Percentiles rank a stretch among this genome's conserved stretches.
Conservation (phyloP, 2,329 filamentous ascomycete genomes). For the Kalmusia sp. region DNA sequence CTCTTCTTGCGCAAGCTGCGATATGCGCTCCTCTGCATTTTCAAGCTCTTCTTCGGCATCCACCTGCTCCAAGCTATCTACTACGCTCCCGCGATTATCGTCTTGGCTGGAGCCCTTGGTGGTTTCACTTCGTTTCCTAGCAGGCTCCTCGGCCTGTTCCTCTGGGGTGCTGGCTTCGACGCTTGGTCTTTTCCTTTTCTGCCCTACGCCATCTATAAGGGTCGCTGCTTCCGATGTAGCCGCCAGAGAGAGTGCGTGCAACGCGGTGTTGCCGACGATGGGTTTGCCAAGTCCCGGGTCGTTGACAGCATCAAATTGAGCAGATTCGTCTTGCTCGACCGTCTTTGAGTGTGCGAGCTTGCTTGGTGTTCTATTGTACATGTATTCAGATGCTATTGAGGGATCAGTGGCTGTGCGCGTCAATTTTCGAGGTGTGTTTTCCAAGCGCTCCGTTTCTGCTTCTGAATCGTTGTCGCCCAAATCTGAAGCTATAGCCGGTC, state of each 20-base stretch:
- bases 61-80: constrained; percentile 33
- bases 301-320: constrained; percentile 28
- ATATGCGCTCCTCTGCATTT: constrained; percentile 46
- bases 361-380: constrained; percentile 45
- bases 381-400: constrained; percentile 40
- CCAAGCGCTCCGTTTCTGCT: constrained; percentile 92
- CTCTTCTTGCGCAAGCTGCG: constrained; percentile 39
- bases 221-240: constrained; percentile 41
- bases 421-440: constrained; percentile 79
- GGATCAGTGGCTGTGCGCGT: constrained; percentile 45
- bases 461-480: constrained; percentile 74
- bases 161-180: constrained; percentile 48
- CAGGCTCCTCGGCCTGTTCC: constrained; percentile 44
- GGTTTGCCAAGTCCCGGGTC: constrained; percentile 17
- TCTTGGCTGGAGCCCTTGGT: constrained; percentile 31
- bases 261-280: constrained; percentile 27
- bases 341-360: constrained; percentile 45
- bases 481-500: constrained; percentile 27
- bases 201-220: constrained; percentile 35
- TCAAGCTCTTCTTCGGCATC: constrained; percentile 61
- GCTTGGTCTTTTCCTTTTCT: constrained; percentile 56
- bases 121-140: constrained; percentile 43
- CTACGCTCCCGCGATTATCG: constrained; percentile 38
- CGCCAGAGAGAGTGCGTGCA: constrained; percentile 40
- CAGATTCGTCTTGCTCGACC: constrained; percentile 38